Conservation (phyloP, 495 filamentous ascomycete genomes). For the Penicillium pancosmium region DNA sequence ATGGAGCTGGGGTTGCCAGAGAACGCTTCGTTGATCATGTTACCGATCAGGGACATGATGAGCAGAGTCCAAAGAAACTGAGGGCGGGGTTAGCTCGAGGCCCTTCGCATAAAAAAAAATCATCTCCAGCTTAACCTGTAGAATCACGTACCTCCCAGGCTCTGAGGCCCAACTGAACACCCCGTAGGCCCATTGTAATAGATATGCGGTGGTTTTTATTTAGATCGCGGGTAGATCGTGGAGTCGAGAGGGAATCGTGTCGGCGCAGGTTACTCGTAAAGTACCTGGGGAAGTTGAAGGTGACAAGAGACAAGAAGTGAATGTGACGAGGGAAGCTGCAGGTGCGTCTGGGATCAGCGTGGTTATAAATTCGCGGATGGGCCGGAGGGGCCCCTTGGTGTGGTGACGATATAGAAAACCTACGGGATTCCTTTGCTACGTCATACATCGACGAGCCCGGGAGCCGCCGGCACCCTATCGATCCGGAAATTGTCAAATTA, state of each 20-base stretch:
- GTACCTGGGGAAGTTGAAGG: background rate
- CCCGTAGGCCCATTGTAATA: constrained; percentile 34
- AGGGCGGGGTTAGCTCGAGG: background rate
- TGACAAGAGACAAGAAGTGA: background rate
- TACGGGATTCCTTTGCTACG: constrained; percentile 30
- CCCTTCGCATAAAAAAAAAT: background rate
- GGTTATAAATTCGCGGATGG: constrained; percentile 37
- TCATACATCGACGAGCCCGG: constrained; percentile 38
- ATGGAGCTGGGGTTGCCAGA: constrained; percentile 54
- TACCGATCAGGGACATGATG: constrained; percentile 66
- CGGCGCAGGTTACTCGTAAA: background rate
- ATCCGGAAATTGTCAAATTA: constrained; percentile 1
- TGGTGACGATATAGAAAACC: constrained; percentile 38
- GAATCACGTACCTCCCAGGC: constrained; percentile 40
- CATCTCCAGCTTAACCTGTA: background rate
- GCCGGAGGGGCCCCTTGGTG: constrained; percentile 25
- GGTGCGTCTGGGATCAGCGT: constrained; percentile 15
- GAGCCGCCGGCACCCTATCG: constrained; percentile 16
- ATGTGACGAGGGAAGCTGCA: constrained; percentile 10
- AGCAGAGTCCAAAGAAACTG: constrained; percentile 70
- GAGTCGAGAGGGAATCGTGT: constrained; percentile 1
- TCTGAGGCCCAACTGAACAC: constrained; percentile 39
- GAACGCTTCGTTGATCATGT: constrained; percentile 62
- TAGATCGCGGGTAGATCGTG: constrained; percentile 7
- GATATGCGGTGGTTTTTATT: constrained; percentile 5